Conservation (phyloP, 2,329 filamentous ascomycete genomes). For the Colletotrichum liaoningense region DNA sequence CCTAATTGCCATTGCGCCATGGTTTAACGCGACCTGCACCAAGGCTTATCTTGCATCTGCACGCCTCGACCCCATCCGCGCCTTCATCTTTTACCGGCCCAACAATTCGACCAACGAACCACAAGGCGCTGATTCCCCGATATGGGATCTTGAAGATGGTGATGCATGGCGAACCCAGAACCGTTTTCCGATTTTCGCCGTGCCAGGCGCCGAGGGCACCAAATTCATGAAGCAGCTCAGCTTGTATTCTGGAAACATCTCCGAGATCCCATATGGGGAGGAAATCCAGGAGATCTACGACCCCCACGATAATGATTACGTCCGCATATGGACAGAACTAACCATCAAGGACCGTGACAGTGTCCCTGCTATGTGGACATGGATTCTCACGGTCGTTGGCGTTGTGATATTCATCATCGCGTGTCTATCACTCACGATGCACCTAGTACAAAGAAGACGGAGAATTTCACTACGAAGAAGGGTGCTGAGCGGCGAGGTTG, state of each 20-base stretch:
- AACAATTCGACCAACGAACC: slow-evolving; percentile 69
- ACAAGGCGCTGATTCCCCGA: slow-evolving; percentile 70
- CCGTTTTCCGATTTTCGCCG: slow-evolving; percentile 84
- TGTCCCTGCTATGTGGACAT: slow-evolving; percentile 85
- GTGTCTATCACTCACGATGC: slow-evolving; percentile 78
- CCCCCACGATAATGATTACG: slow-evolving; percentile 67
- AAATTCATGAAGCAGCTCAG: slow-evolving; percentile 78
- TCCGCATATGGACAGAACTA: slow-evolving; percentile 70
- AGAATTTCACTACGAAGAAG: slow-evolving; percentile 75
- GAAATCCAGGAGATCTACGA: slow-evolving; percentile 67
- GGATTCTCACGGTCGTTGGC: slow-evolving; percentile 76
- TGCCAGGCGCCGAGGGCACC: slow-evolving; percentile 75
- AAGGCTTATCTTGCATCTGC: slow-evolving; percentile 75
- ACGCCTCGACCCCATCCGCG: slow-evolving; percentile 68
- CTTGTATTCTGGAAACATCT: slow-evolving; percentile 82
- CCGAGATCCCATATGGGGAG: slow-evolving; percentile 66
- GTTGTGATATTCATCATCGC: slow-evolving; percentile 77
- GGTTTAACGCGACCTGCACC: slow-evolving; percentile 82
- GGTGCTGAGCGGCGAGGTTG: slow-evolving; percentile 82
- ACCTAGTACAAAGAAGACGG: slow-evolving; percentile 78
- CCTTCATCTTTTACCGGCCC: slow-evolving; percentile 72
- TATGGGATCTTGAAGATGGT: slow-evolving; percentile 78
- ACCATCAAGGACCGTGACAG: slow-evolving; percentile 57
- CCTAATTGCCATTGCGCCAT: slow-evolving; percentile 86
- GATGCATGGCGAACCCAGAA: slow-evolving; percentile 78